Percentiles rank a stretch among this genome's conserved stretches.
Evolutionary conservation across 441 rosid species (phyloP).

Genomic region (Melastoma candidum): DNA sequence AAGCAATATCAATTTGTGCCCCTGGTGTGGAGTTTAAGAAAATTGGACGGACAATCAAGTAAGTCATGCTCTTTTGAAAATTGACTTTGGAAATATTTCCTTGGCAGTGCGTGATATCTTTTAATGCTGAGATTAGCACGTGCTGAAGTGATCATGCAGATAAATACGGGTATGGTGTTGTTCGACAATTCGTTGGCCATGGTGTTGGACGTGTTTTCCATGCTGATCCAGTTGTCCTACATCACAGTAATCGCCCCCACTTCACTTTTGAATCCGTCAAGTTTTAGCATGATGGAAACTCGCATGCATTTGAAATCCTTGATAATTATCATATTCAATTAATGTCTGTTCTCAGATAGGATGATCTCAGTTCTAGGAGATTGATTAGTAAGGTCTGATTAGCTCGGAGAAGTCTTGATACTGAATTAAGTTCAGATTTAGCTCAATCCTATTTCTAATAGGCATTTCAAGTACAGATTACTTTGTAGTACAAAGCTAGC

Average conservation of each 20-base stretch:
- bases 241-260: slow-evolving; percentile 43
- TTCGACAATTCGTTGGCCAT: slow-evolving; percentile 78
- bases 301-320: too few species aligned
- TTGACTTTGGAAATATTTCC: slow-evolving; percentile 11
- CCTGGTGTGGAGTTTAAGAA: slow-evolving; percentile 74
- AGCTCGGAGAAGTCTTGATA: too few species aligned
- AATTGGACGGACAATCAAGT: slow-evolving; percentile 88
- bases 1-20: slow-evolving; percentile 77
- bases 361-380: too few species aligned
- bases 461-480: too few species aligned
- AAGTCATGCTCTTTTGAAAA: slow-evolving; percentile 23
- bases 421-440: too few species aligned
- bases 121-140: slow-evolving; percentile 1
- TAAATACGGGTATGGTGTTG: slow-evolving; percentile 67
- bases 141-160: slow-evolving; percentile 74
- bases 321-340: too few species aligned
- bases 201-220: slow-evolving; percentile 87
- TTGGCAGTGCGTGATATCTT: not conserved
- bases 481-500: too few species aligned
- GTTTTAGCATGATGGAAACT: too few species aligned
- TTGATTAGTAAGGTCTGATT: too few species aligned
- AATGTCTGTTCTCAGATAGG: too few species aligned
- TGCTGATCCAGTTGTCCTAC: slow-evolving; percentile 78
- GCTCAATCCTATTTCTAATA: too few species aligned
- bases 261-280: slow-evolving; percentile 4